These are phyloP conservation scores for Scleromitrula shiraiana DNA, from an alignment of 2,329 filamentous ascomycete genomes.

Conservation along the genomic window DNA sequence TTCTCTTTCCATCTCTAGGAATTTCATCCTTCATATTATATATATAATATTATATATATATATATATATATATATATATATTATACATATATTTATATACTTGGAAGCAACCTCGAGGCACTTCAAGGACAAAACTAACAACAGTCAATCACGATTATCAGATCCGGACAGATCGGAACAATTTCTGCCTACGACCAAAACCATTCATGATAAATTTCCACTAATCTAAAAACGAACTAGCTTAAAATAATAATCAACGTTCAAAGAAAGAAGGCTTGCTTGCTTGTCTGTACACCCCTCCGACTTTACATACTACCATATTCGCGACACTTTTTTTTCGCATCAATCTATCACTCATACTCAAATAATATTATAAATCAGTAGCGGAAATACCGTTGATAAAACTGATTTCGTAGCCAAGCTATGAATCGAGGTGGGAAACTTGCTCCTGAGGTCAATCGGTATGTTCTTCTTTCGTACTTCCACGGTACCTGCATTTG, in stretches of 20 bases:
- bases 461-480: slow-evolving; percentile 47
- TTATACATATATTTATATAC: too few species aligned
- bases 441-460: slow-evolving; percentile 98
- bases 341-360: slow-evolving; percentile 6
- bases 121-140: too few species aligned
- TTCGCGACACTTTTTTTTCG: slow-evolving; percentile 8
- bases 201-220: neutral
- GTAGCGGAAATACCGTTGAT: slow-evolving; percentile 10
- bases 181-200: neutral
- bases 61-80: too few species aligned
- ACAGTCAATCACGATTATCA: too few species aligned
- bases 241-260: slow-evolving; percentile 1
- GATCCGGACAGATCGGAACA: too few species aligned
- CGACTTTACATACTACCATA: slow-evolving; percentile 1
- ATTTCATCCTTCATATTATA: neutral
- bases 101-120: too few species aligned
- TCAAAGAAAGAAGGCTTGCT: slow-evolving; percentile 10
- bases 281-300: slow-evolving; percentile 6
- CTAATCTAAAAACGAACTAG: neutral
- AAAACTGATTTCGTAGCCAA: slow-evolving; percentile 37
- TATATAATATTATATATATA: too few species aligned
- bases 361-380: slow-evolving; percentile 12
- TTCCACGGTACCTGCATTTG: neutral
- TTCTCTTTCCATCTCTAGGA: neutral
- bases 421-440: slow-evolving; percentile 95